Base-by-base conservation (phyloP, 1,284 basidiomycete genomes). In the Pterula multifida region DNA sequence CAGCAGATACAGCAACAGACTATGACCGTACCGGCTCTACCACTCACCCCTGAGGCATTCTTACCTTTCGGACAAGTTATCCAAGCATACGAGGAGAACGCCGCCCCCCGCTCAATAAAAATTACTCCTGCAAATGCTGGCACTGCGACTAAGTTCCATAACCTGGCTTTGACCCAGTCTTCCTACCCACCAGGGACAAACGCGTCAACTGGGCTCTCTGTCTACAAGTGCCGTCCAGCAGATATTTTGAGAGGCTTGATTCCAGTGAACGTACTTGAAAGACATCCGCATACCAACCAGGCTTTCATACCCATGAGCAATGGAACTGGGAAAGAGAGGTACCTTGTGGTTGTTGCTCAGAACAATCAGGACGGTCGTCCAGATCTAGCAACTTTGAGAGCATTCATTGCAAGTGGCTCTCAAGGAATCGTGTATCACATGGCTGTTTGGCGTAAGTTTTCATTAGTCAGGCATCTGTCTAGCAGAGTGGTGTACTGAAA, bases 61-160 rank as follows among this genome's bases (percentile, higher is more conserved):
- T 75, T 76, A 15, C 76, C 83, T 0, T 97, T 84, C 65, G 93
- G 92, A 3, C 73, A 88, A 55, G 87, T 95, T 50, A 74, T 95
- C 48, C 90, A 96, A 65, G 90, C 84, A 2, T 91, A 88, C 63
- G 65, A 70, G 0, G 80, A 86, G 60, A 71, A 75, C 36, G 75
- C 80, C 11, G 76, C 72, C n/a, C 82, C 84, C 1, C 78, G 76
- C 48, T 79, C 76, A 24, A 77, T 78, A 35, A 76, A 75, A 57
- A 76, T 90, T 46, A 93, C 86, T 2, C 67, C 73, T 19, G 92
- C 90, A 13, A 97, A 97, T 65, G 84, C 79, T 58, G 90, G 87
- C 35, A 89, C 90, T 1, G 94, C 93, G 0, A 73, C 67, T 56
- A 97, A 97, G 66, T 95, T 86, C 68, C 89, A 95, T 69, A 86